Evolutionary conservation across 108 stramenopile genomes (phyloP).

Genomic region (Craspedostauros australis): DNA sequence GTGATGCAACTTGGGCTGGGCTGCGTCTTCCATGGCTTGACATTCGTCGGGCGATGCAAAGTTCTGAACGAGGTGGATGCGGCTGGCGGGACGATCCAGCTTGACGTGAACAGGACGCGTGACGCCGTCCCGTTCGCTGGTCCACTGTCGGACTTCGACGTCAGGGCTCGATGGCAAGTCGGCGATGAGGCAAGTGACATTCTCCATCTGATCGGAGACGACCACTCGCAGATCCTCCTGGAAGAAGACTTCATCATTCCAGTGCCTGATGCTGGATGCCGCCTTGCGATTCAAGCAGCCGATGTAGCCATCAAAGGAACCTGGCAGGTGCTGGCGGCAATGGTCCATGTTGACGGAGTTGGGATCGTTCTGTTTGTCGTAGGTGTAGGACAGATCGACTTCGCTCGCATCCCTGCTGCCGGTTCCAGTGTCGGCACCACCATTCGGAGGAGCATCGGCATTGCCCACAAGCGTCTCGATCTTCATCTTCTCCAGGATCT

Average conservation of each 20-base stretch:
- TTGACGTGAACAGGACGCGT: conserved; percentile 36
- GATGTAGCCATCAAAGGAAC: conserved; percentile 1
- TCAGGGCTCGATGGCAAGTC: conserved; percentile 43
- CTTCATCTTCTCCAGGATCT: not conserved
- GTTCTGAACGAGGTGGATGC: conserved; percentile 67
- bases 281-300: too few species aligned
- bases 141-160: conserved; percentile 26
- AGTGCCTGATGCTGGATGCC: conserved; percentile 6
- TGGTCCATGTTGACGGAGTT: conserved; percentile 14
- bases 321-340: not conserved
- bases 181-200: conserved; percentile 78
- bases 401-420: not conserved
- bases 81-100: conserved; percentile 55
- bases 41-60: conserved; percentile 84
- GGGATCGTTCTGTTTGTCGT: not conserved
- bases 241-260: conserved; percentile 69
- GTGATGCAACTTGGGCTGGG: conserved; percentile 43
- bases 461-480: not conserved
- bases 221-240: conserved; percentile 46
- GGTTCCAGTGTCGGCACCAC: not conserved
- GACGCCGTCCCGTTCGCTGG: conserved; percentile 10
- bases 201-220: conserved; percentile 58
- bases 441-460: not conserved
- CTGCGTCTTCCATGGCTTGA: conserved; percentile 58
- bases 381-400: not conserved